phyloP scores from a whole-genome alignment of 768 basidiomycete genomes.

The Clavulina sp. region DNA sequence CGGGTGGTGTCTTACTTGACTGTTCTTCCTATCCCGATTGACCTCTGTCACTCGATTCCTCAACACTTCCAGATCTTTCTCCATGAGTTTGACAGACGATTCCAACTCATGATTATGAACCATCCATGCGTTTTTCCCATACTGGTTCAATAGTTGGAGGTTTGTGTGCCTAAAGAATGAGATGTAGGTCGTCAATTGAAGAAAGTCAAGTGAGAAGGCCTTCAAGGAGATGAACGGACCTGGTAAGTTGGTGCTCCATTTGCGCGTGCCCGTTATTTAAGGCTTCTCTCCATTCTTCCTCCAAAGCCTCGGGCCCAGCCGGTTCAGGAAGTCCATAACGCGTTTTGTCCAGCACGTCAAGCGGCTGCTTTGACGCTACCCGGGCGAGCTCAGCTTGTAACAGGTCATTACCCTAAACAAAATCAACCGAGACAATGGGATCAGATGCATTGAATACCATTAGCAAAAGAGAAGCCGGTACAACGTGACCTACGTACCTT shows the following conservation, averaged over 20 bases:
- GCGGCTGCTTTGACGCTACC: slow-evolving; percentile 46
- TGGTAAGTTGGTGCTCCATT: slow-evolving; percentile 66
- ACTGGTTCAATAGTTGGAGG: slow-evolving; percentile 61
- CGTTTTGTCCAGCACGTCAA: slow-evolving; percentile 48
- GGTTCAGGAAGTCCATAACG: slow-evolving; percentile 65
- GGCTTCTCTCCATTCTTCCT: slow-evolving; percentile 60
- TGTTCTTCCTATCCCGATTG: slow-evolving; percentile 77
- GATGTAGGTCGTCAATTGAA: background rate
- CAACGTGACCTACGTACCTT: slow-evolving; percentile 3
- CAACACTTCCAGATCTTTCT: slow-evolving; percentile 56
- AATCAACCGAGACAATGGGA: too few relatives aligned
- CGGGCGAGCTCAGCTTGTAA: slow-evolving; percentile 59
- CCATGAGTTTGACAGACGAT: slow-evolving; percentile 50
- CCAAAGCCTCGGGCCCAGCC: slow-evolving; percentile 32
- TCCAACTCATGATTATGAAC: slow-evolving; percentile 83
- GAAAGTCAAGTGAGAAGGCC: background rate
- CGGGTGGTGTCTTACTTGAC: slow-evolving; percentile 41
- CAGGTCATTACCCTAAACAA: slow-evolving; percentile 50
- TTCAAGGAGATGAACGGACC: slow-evolving; percentile 29
- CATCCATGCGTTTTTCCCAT: slow-evolving; percentile 82
- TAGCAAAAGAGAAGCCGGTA: slow-evolving; percentile 4
- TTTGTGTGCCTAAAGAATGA: slow-evolving; percentile 50
- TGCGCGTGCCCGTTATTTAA: slow-evolving; percentile 65
- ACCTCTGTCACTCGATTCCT: slow-evolving; percentile 66
- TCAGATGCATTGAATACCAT: background rate